A percentile compares a stretch with the other conserved stretches of the same genome.
These are phyloP conservation scores for Coprinellus aureogranulatus DNA, from an alignment of 768 basidiomycete species.

Conservation along the genomic window DNA sequence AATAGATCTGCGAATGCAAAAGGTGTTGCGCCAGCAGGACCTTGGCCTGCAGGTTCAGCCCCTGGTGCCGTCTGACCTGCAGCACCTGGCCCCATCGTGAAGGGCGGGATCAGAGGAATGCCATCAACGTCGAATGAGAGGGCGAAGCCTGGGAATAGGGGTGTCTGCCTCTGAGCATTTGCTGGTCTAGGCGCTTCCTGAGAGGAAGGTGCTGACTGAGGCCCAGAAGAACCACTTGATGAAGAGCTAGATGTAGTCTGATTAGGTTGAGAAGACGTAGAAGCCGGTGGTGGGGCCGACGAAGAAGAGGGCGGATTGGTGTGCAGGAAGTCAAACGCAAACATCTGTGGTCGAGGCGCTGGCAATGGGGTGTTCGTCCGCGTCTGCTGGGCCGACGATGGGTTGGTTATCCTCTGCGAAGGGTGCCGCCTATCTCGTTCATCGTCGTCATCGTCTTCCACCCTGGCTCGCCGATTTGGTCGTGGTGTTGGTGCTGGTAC, in stretches of 20 bases:
- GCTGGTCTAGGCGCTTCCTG: neutral
- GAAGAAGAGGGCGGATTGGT: neutral
- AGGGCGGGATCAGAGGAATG: neutral
- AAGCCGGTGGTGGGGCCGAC: neutral
- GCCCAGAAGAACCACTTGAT: neutral
- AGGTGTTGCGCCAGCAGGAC: neutral
- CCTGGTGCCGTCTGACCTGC: neutral
- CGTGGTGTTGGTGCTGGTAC: conserved; percentile 14
- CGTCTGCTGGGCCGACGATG: conserved; percentile 8
- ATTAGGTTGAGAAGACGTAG: conserved; percentile 1
- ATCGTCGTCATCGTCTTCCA: conserved; percentile 61
- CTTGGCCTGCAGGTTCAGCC: neutral
- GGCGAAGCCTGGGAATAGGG: conserved; percentile 1
- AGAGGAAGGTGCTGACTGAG: neutral
- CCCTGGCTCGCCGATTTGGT: conserved; percentile 47
- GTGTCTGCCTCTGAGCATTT: neutral
- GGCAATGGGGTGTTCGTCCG: neutral
- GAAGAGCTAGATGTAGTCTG: neutral
- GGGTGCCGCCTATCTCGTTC: conserved; percentile 65
- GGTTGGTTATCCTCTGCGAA: conserved; percentile 47
- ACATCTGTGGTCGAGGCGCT: conserved; percentile 4
- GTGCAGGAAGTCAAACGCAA: conserved; percentile 17
- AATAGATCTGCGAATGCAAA: neutral
- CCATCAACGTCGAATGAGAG: conserved; percentile 1
- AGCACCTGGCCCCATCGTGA: neutral